These are phyloP conservation scores for Globisporangium cylindrosporum DNA, from an alignment of 352 stramenopile genomes.

Conservation along the genomic window DNA sequence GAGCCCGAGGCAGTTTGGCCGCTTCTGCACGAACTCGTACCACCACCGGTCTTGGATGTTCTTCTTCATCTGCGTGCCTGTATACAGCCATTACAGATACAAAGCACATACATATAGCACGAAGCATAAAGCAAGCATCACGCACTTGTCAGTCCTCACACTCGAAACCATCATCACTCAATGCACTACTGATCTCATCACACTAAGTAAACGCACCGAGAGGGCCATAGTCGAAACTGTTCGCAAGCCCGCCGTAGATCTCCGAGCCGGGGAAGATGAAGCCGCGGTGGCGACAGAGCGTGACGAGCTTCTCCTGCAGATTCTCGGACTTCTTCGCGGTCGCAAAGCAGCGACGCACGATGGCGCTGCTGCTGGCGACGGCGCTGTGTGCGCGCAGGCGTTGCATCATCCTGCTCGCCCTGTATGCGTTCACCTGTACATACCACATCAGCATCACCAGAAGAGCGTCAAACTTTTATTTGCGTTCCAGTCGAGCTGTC, in stretches of 20 bases:
- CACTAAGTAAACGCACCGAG: conserved; percentile 32
- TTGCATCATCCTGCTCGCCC: conserved; percentile 15
- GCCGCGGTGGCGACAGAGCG: conserved; percentile 87
- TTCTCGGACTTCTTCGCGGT: conserved; percentile 29
- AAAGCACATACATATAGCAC: not conserved
- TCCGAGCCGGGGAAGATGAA: conserved; percentile 95
- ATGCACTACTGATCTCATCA: not conserved
- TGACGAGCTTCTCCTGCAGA: conserved; percentile 72
- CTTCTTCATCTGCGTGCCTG: conserved; percentile 87
- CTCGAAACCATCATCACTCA: not conserved
- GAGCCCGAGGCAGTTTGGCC: conserved; percentile 94
- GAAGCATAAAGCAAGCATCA: conserved; percentile 9
- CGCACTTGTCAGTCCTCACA: not conserved
- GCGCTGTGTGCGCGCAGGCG: conserved; percentile 7
- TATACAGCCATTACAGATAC: not conserved
- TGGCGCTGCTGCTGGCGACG: not conserved
- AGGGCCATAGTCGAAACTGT: conserved; percentile 98
- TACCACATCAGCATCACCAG: not conserved
- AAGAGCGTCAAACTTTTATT: not conserved
- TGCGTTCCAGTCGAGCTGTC: not conserved
- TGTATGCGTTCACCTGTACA: not conserved
- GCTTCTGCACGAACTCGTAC: conserved; percentile 93
- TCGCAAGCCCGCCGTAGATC: conserved; percentile 97
- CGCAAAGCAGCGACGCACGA: conserved; percentile 30
- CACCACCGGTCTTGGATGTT: conserved; percentile 98